Evolutionary conservation across 768 basidiomycete genomes (phyloP).

Genomic region (Trametopsis cervina): DNA sequence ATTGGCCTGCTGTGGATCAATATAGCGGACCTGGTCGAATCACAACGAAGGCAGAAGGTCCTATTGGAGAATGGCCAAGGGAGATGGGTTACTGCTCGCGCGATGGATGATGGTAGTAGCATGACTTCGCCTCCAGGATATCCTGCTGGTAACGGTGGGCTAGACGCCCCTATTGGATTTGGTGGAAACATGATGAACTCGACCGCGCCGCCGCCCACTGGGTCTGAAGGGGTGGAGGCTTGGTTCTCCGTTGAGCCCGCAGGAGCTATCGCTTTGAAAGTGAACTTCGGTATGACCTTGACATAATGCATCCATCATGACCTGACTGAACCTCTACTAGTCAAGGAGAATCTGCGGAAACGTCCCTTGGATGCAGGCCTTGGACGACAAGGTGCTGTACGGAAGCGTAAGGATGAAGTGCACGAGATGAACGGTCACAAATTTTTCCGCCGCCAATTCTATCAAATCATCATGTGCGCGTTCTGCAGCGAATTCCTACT

Average conservation of each 20-base stretch:
- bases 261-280: conserved; percentile 79
- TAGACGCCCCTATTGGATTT: conserved; percentile 34
- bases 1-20: conserved; percentile 95
- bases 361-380: conserved; percentile 92
- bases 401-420: conserved; percentile 96
- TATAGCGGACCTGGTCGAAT: conserved; percentile 91
- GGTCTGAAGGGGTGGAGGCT: conserved; percentile 80
- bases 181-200: conserved; percentile 16
- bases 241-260: conserved; percentile 98
- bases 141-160: conserved; percentile 40
- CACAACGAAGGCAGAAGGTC: conserved; percentile 87
- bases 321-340: too few relatives aligned
- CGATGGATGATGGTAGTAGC: conserved; percentile 63
- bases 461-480: conserved; percentile 96
- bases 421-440: conserved; percentile 99
- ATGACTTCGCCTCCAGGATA: conserved; percentile 40
- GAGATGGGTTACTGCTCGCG: conserved; percentile 93
- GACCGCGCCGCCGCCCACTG: conserved; percentile 11
- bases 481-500: conserved; percentile 97
- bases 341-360: conserved; percentile 96
- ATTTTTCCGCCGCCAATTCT: conserved; percentile 95
- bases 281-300: conserved; percentile 83
- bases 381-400: conserved; percentile 95
- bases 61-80: conserved; percentile 80
- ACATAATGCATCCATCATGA: too few relatives aligned